Percentiles rank a stretch among this genome's conserved stretches.
Evolutionary conservation across 495 filamentous ascomycete species (phyloP).

Genomic region (Bacidia gigantensis): DNA sequence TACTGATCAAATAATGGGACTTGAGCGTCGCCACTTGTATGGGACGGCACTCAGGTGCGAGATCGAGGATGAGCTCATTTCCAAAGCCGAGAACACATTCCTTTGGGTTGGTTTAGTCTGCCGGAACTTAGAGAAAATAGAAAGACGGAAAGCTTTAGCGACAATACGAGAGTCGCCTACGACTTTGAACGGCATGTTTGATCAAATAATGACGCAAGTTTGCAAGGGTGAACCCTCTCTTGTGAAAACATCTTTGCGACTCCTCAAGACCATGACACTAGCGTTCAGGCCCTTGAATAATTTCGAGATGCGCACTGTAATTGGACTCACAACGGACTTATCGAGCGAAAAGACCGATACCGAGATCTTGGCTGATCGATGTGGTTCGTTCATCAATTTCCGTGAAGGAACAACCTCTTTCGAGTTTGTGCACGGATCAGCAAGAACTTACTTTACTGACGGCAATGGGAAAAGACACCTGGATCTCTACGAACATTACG

Average conservation of each 20-base stretch:
- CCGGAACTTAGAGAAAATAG: conserved; percentile 14
- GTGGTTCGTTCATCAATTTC: not conserved
- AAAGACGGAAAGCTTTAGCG: conserved; percentile 10
- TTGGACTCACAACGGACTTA: not conserved
- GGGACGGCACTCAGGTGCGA: conserved; percentile 1
- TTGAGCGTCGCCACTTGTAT: conserved; percentile 14
- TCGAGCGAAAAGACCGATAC: not conserved
- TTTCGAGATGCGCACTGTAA: not conserved
- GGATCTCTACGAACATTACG: not conserved
- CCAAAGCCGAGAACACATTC: conserved; percentile 23
- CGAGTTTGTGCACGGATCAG: not conserved
- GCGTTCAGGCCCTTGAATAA: not conserved
- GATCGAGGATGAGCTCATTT: conserved; percentile 14
- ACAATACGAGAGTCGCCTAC: not conserved
- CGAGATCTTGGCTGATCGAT: not conserved
- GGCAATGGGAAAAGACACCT: not conserved
- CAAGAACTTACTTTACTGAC: not conserved
- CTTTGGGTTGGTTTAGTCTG: conserved; percentile 25
- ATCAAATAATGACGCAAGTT: not conserved
- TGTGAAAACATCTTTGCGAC: not conserved
- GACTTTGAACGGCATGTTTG: not conserved
- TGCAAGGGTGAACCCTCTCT: not conserved
- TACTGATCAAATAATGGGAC: conserved; percentile 11
- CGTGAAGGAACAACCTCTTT: not conserved
- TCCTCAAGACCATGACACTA: not conserved